Conservation (phyloP, 108 stramenopile species). For the Fragilaria crotonensis region DNA sequence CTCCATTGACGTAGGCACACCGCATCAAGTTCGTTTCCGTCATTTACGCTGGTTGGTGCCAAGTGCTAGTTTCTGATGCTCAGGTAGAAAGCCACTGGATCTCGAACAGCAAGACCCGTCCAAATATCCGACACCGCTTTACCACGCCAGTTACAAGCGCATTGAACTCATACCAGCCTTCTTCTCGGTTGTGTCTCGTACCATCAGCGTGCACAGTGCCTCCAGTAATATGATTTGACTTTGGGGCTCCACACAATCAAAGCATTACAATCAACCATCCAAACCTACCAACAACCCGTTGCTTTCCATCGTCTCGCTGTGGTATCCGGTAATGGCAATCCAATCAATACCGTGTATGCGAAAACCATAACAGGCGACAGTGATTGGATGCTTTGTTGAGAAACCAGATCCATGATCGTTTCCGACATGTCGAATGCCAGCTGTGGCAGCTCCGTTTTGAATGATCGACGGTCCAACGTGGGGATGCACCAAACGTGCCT, state of each 20-base stretch:
- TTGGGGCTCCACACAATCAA: conserved; percentile 37
- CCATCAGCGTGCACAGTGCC: conserved; percentile 64
- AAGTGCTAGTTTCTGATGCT: conserved; percentile 33
- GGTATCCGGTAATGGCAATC: conserved; percentile 57
- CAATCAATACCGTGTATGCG: conserved; percentile 16
- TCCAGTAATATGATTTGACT: neutral
- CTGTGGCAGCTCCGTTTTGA: conserved; percentile 86
- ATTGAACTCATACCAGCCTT: conserved; percentile 82
- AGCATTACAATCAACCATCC: conserved; percentile 38
- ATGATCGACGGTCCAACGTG: conserved; percentile 82
- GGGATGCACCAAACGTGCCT: conserved; percentile 63
- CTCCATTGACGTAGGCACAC: no score
- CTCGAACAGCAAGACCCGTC: conserved; percentile 18
- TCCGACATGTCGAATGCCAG: no score
- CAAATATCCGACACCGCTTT: conserved; percentile 14
- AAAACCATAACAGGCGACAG: conserved; percentile 63
- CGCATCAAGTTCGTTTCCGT: no score
- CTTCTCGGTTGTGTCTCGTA: conserved; percentile 46
- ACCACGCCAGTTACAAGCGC: conserved; percentile 31
- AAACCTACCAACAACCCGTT: conserved; percentile 48
- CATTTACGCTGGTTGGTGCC: conserved; percentile 44
- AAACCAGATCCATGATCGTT: no score
- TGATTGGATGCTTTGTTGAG: conserved; percentile 83
- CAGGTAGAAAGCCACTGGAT: conserved; percentile 23
- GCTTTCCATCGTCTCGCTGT: conserved; percentile 72